Evolutionary conservation across 1,284 basidiomycete genomes (phyloP), one percentile per base, ranked within the genome.

Genomic region (Ganoderma lucidum): DNA sequence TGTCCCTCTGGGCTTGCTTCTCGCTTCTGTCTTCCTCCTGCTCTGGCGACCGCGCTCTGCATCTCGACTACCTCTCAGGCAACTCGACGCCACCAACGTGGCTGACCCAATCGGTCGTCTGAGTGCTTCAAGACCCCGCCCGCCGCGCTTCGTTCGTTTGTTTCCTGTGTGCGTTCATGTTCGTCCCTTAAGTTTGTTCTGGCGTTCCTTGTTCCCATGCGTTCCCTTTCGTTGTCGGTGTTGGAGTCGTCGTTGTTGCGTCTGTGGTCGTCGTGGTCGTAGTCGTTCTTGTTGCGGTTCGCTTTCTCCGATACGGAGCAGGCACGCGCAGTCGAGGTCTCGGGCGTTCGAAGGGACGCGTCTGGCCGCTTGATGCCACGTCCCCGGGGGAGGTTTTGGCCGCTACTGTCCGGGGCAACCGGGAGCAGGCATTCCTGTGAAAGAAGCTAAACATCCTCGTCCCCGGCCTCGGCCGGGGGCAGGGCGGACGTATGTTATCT

Each of bases 401-500:
- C 65, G 65, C 59, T 61, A 61, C 65, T 61, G 67, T 62, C 60
- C 59, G 69, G 71, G 71, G 71, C 67, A 72, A 72, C 71, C 61
- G 63, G 67, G 69, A 63, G 70, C 63, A 51, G 69, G 69, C 69
- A 70, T 70, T 60, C 71, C 71, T 72, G 71, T 61, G 59, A 35
- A 2, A 61, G 1, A 39, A 61, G 39, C 39, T 61, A 39, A 61
- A 61, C 59, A 65, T 61, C 69, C 68, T 68, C 64, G 15, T 55
- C 68, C 71, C 65, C 19, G 45, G 45, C n/a, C 19, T n/a, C 19
- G 45, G 8, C 37, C 55, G 28, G 60, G 69, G 69, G 69, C 69
- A 68, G 69, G 69, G 71, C 71, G 71, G 69, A 67, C 69, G 71
- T 72, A 70, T 69, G 67, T 72, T 44, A 67, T 72, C 71, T 72